Percentiles rank a stretch among this genome's conserved stretches.
Evolutionary conservation across 2,329 filamentous ascomycete genomes (phyloP).

Genomic region (Ascochyta clinopodiicola): DNA sequence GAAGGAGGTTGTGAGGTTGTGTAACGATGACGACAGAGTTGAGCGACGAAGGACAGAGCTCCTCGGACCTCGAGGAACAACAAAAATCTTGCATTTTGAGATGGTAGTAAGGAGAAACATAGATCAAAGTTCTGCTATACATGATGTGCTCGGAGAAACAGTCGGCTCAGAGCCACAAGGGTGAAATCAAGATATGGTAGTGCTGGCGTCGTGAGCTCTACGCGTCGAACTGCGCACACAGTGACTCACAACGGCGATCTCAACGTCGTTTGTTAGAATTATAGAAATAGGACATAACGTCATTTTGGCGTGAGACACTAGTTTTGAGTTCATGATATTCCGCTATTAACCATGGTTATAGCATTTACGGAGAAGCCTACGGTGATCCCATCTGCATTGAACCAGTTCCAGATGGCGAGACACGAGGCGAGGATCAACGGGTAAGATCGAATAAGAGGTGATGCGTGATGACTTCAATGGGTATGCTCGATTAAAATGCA

Average conservation of each 20-base stretch:
- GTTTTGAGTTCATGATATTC: no score
- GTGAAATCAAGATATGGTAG: not conserved
- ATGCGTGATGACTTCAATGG: no score
- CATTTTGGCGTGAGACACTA: not conserved
- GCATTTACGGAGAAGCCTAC: no score
- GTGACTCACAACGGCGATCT: not conserved
- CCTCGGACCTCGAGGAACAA: slow-evolving; percentile 2
- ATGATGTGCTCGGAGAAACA: not conserved
- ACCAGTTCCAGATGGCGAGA: no score
- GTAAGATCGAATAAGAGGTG: no score
- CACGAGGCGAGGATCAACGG: no score
- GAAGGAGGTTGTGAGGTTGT: slow-evolving; percentile 7
- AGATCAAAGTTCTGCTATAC: not conserved
- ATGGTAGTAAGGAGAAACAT: not conserved
- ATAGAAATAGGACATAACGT: not conserved
- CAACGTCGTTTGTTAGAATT: not conserved
- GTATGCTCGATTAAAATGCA: no score
- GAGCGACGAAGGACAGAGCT: not conserved
- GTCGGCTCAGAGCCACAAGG: no score
- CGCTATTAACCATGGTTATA: no score
- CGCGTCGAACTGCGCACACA: not conserved
- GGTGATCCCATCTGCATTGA: no score
- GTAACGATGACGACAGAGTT: slow-evolving; percentile 9
- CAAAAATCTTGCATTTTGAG: not conserved
- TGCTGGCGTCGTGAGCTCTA: not conserved